A percentile compares a stretch with the other conserved stretches of the same genome.
These are phyloP conservation scores for Physocladia obscura DNA, from an alignment of 192 early-diverging fungal genomes.

Conservation along the genomic window DNA sequence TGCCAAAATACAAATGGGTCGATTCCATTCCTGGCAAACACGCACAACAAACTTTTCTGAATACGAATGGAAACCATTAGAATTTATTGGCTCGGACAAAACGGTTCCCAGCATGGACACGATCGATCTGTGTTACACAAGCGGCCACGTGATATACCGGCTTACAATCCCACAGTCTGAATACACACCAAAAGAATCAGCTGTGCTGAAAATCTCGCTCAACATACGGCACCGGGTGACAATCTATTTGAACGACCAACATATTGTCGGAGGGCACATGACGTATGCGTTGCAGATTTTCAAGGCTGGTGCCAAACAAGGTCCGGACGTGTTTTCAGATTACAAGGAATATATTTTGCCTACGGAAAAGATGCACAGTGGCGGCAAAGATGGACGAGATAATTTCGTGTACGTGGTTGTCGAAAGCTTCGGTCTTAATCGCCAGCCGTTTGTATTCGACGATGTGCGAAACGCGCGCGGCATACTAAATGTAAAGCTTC, in stretches of 20 bases:
- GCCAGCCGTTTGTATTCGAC: conserved; percentile 70
- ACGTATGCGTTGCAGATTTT: conserved; percentile 64
- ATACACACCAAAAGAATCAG: background rate
- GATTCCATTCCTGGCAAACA: conserved; percentile 6
- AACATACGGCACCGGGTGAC: conserved; percentile 74
- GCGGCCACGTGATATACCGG: conserved; percentile 65
- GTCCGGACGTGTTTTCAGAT: conserved; percentile 67
- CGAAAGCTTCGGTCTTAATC: conserved; percentile 74
- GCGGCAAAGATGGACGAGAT: background rate
- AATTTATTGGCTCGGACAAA: background rate
- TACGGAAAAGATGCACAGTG: background rate
- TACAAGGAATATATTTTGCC: conserved; percentile 61
- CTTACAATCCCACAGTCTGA: conserved; percentile 38
- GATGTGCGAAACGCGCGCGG: conserved; percentile 77
- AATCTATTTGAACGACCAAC: conserved; percentile 65
- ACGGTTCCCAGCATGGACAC: conserved; percentile 50
- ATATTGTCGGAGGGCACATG: conserved; percentile 74
- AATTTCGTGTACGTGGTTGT: conserved; percentile 72
- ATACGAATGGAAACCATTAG: conserved; percentile 6
- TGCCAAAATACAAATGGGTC: background rate
- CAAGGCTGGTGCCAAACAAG: conserved; percentile 64
- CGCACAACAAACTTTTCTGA: conserved; percentile 1
- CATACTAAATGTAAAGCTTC: conserved; percentile 57
- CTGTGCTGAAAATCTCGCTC: conserved; percentile 51
- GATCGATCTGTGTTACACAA: conserved; percentile 60